Conservation (phyloP, 1,284 basidiomycete genomes). For the Marasmius fiardii region DNA sequence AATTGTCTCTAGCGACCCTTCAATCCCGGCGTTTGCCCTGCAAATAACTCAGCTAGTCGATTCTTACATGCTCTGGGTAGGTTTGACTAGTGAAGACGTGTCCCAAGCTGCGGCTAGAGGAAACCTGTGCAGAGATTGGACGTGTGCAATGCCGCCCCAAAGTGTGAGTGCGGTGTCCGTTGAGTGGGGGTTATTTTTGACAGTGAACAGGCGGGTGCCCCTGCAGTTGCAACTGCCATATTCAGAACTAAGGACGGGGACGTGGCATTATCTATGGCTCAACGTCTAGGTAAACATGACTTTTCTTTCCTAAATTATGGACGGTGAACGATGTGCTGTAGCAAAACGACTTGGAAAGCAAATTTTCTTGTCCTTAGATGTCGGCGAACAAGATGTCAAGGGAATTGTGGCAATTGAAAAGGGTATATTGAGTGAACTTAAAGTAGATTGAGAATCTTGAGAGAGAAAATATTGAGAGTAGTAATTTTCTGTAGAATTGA, state of each 20-base stretch:
- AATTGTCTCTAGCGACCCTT: conserved; percentile 41
- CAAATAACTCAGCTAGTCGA: conserved; percentile 68
- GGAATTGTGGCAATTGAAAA: conserved; percentile 55
- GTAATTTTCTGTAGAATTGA: background rate
- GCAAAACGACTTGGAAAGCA: conserved; percentile 62
- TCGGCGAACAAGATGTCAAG: conserved; percentile 47
- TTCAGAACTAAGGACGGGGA: conserved; percentile 66
- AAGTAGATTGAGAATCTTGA: conserved; percentile 20
- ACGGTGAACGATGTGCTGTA: conserved; percentile 24
- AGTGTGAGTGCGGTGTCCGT: background rate
- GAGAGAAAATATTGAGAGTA: background rate
- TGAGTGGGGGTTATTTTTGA: background rate
- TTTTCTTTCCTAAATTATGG: conserved; percentile 7
- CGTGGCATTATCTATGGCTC: conserved; percentile 68
- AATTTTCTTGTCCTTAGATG: conserved; percentile 69
- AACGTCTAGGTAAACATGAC: conserved; percentile 62
- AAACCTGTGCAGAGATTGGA: conserved; percentile 73
- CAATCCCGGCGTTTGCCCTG: conserved; percentile 59
- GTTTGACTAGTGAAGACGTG: conserved; percentile 55
- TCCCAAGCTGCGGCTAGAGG: conserved; percentile 48
- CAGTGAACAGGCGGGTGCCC: conserved; percentile 8
- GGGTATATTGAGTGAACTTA: conserved; percentile 47
- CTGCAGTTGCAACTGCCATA: conserved; percentile 28
- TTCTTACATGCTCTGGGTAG: conserved; percentile 84
- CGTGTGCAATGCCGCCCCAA: conserved; percentile 71